Base-by-base conservation (phyloP, 805 yeast genomes). In the Wickerhamomyces silvicola region DNA sequence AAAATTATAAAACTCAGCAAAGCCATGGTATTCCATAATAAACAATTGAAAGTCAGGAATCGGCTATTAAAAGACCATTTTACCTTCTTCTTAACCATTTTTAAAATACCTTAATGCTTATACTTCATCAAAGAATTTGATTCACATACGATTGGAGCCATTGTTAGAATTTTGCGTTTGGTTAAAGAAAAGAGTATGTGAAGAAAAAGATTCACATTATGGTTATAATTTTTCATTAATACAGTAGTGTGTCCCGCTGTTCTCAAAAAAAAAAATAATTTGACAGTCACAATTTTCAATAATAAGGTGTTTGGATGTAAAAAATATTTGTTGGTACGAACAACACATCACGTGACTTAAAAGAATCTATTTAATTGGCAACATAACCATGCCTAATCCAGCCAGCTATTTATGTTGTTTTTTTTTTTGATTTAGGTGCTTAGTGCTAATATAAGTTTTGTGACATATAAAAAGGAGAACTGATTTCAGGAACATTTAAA, bases 141-240 rank as follows among this genome's bases (percentile, higher is more conserved):
- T 46, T 53, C 62, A 81, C 92, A 69, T 81, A 82, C 92, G 68
- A 78, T 81, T 80, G 94, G 94, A 78, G 94, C 94, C 94, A 83
- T 81, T 73, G 54, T 66, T 51, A 48, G 45, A 43, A 30, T 24
- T 27, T 33, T 28, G 26, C 36, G 21, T 14, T 30, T 36, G 32
- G 31, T 33, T 19, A 10, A 7, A n/a, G 21, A 17, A 25, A 11
- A 17, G 13, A 4, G 26, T 12, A n/a, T n/a, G n/a, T n/a, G 18
- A 25, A 17, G 20, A 17, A 15, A 10, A 17, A 16, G 28, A 7
- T 15, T 25, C 16, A 11, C 16, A 7, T 11, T n/a, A 11, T 11
- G 14, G 5, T 8, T n/a, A n/a, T 20, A 21, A 20, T 31, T 31
- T 27, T 31, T 31, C 27, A 26, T 14, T 31, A 18, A 8, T 20